Evolutionary conservation across 176 grass and related monocot genomes (phyloP).

Genomic region (Eleusine coracana): DNA sequence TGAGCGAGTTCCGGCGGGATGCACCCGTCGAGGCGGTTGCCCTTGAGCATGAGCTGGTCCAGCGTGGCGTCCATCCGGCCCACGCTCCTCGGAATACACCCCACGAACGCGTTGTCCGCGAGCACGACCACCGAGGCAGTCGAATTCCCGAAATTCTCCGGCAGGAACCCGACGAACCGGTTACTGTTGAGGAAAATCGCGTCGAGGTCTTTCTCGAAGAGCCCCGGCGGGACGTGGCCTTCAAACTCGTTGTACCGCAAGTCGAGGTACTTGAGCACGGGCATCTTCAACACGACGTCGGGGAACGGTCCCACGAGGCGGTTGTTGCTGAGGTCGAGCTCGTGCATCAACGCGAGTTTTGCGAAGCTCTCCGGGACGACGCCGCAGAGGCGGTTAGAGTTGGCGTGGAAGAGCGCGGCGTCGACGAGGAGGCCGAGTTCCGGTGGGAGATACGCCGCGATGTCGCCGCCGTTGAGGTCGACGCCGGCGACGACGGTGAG

Average conservation of each 20-base stretch:
- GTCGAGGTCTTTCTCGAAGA: slow-evolving; percentile 72
- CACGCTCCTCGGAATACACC: slow-evolving; percentile 67
- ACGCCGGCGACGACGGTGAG: slow-evolving; percentile 57
- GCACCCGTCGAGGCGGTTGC: slow-evolving; percentile 66
- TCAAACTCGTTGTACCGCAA: slow-evolving; percentile 80
- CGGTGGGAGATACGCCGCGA: slow-evolving; percentile 66
- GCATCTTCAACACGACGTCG: slow-evolving; percentile 43
- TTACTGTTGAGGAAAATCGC: slow-evolving; percentile 77
- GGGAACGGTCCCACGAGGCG: slow-evolving; percentile 76
- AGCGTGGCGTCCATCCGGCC: slow-evolving; percentile 68
- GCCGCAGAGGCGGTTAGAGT: slow-evolving; percentile 85
- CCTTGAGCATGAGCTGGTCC: slow-evolving; percentile 59
- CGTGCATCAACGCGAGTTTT: slow-evolving; percentile 54
- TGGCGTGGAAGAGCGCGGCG: slow-evolving; percentile 71
- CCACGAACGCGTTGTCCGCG: slow-evolving; percentile 63
- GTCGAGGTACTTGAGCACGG: slow-evolving; percentile 68
- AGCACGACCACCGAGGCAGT: slow-evolving; percentile 59
- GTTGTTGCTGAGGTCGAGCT: slow-evolving; percentile 89
- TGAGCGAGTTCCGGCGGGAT: slow-evolving; percentile 53
- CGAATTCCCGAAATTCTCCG: slow-evolving; percentile 63
- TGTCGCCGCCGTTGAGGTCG: slow-evolving; percentile 80
- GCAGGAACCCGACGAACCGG: slow-evolving; percentile 58
- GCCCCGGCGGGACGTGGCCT: slow-evolving; percentile 48
- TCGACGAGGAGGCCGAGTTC: slow-evolving; percentile 70
- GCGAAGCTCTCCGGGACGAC: slow-evolving; percentile 68